A percentile compares a stretch with the other conserved stretches of the same genome.
Evolutionary conservation across 2,329 filamentous ascomycete genomes (phyloP).

Genomic region (Venturia oleaginea): DNA sequence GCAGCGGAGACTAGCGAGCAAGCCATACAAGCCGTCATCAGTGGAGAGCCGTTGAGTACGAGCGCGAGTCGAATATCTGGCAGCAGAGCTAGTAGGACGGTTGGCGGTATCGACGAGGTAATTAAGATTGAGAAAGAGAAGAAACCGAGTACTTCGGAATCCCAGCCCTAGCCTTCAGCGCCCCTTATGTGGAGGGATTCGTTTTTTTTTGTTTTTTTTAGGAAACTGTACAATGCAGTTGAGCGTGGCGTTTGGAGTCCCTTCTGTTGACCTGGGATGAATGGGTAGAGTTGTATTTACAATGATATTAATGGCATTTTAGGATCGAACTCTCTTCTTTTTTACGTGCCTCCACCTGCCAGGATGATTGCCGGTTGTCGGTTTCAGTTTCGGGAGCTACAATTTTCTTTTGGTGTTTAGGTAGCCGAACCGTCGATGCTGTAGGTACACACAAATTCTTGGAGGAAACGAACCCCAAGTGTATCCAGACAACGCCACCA

Average conservation of each 20-base stretch:
- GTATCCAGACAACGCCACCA: neutral
- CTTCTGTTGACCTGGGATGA: neutral
- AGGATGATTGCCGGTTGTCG: too few relatives aligned
- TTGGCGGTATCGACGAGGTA: neutral
- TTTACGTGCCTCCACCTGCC: neutral
- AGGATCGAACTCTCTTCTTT: neutral
- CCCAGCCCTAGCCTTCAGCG: neutral
- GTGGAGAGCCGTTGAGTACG: neutral
- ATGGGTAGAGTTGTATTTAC: neutral
- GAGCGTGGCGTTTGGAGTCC: conserved; percentile 3
- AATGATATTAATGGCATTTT: neutral
- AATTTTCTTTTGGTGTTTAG: too few relatives aligned
- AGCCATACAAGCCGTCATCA: neutral
- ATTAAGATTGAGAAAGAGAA: neutral
- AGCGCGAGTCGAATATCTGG: conserved; percentile 18
- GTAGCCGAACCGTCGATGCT: too few relatives aligned
- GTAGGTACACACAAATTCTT: too few relatives aligned
- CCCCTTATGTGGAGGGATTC: neutral
- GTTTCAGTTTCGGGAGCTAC: too few relatives aligned
- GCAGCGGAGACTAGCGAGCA: conserved; percentile 7
- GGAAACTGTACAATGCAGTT: neutral
- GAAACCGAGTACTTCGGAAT: neutral
- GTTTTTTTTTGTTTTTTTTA: neutral
- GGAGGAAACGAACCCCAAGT: too few relatives aligned
- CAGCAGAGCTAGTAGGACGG: neutral